phyloP scores from a whole-genome alignment of 331 rosid genomes.

The Spiraea crenata region DNA sequence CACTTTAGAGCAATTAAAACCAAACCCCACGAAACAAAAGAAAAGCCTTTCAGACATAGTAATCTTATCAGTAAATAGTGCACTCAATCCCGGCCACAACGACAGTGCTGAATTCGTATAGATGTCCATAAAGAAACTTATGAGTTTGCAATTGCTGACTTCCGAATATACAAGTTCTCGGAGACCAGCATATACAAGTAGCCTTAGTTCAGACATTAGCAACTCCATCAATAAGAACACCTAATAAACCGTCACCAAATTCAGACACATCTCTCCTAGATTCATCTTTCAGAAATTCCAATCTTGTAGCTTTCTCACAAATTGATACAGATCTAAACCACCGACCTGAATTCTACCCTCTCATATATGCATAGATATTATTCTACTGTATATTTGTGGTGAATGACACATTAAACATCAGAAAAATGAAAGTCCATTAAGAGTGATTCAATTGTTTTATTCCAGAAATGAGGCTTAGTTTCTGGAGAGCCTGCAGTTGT shows the following conservation, averaged over 20 bases:
- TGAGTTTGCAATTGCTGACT: background rate
- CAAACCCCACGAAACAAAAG: background rate
- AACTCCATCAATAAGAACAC: background rate
- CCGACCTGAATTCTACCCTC: background rate
- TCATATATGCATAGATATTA: background rate
- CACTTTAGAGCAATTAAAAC: background rate
- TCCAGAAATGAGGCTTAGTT: constrained; percentile 9
- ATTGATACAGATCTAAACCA: background rate
- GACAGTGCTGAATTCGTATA: background rate
- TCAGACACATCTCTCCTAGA: background rate
- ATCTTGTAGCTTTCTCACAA: background rate
- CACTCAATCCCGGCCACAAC: background rate
- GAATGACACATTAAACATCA: background rate
- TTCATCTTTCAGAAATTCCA: background rate
- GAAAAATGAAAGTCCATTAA: background rate
- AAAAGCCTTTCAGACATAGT: background rate
- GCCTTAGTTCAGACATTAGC: background rate
- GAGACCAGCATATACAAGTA: background rate
- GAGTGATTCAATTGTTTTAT: background rate
- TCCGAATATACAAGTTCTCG: background rate
- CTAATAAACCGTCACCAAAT: background rate
- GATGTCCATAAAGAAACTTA: background rate
- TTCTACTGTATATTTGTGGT: background rate
- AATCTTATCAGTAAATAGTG: background rate
- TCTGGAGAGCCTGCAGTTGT: background rate